Base-by-base conservation (phyloP, 768 basidiomycete species). In the Serendipita vermifera region DNA sequence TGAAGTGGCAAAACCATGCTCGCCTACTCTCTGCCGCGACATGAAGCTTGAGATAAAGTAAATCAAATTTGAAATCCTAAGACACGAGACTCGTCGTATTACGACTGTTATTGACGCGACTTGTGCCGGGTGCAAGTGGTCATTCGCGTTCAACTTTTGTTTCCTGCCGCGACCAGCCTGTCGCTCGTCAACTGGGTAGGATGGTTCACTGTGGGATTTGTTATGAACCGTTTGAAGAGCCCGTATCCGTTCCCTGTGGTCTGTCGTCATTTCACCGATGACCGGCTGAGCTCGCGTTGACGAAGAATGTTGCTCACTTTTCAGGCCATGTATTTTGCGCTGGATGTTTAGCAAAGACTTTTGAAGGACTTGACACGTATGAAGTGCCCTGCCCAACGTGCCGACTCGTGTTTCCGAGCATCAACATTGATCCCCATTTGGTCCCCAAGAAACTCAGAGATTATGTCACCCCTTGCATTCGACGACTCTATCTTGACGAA, bases 361-460 rank as follows among this genome's bases (percentile, higher is more conserved):
- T 51, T 51, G 46, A 51, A 29, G 46, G 32, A 26, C 35, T 9
- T 9, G 46, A 51, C 32, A 51, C 46, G 15, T 51, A 20, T n/a
- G 46, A 51, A 29, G 17, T 51, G 9, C 46, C 46, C 11, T 51
- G 46, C 24, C 46, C 46, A 7, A 24, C 46, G 15, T 51, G 46
- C 46, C 11, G 46, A 51, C 5, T 31, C 7, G 24, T 31, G 9
- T 51, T 51, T 51, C 46, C 46, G 32, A 51, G 85, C 2, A 76
- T 77, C n/a, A 93, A 90, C 69, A 68, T 94, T 60, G 92, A 94
- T 59, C 74, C 76, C 9, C 92, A 94, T 65, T 67, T 94, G 64
- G 87, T 92, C 68, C 82, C 84, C 9, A 72, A 93, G 53, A 94
- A 94, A 66, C 72, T 82, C 40, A 75, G 83, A 55, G 65, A 92